Conservation (phyloP, 805 yeast genomes). For the Kuraishia hungarica region DNA sequence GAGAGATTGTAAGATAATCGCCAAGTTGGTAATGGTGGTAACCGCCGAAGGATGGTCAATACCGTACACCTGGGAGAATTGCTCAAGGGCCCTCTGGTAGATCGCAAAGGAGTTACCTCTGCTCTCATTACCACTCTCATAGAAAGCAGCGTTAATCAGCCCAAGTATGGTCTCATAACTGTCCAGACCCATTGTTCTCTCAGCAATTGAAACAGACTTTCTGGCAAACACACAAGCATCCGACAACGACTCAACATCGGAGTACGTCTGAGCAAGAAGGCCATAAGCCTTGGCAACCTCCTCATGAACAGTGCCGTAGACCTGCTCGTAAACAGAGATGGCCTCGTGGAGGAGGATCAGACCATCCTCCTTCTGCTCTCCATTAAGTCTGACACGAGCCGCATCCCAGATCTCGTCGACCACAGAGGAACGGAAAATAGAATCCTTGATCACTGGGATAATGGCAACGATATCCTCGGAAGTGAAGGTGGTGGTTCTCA, state of each 20-base stretch:
- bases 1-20: constrained; percentile 46
- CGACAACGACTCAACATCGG: constrained; percentile 43
- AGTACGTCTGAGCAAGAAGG: constrained; percentile 56
- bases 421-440: constrained; percentile 55
- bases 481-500: constrained; percentile 33
- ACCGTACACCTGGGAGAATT: constrained; percentile 52
- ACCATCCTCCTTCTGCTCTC: constrained; percentile 45
- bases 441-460: constrained; percentile 68
- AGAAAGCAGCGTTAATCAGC: constrained; percentile 64
- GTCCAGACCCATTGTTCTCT: constrained; percentile 77
- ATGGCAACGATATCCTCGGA: constrained; percentile 59
- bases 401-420: constrained; percentile 72
- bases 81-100: constrained; percentile 48
- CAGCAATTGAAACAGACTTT: constrained; percentile 63
- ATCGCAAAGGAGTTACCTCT: constrained; percentile 53
- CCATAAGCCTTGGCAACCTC: constrained; percentile 68
- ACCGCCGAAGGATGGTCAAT: constrained; percentile 63
- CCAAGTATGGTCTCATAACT: constrained; percentile 67
- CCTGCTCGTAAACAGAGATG: constrained; percentile 67
- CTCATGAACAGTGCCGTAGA: constrained; percentile 73
- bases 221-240: constrained; percentile 62
- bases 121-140: constrained; percentile 56
- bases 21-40: constrained; percentile 54
- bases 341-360: constrained; percentile 61
- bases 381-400: constrained; percentile 36